Evolutionary conservation across 257 asterid species (phyloP).

Genomic region (Nicotiana obtusifolia): DNA sequence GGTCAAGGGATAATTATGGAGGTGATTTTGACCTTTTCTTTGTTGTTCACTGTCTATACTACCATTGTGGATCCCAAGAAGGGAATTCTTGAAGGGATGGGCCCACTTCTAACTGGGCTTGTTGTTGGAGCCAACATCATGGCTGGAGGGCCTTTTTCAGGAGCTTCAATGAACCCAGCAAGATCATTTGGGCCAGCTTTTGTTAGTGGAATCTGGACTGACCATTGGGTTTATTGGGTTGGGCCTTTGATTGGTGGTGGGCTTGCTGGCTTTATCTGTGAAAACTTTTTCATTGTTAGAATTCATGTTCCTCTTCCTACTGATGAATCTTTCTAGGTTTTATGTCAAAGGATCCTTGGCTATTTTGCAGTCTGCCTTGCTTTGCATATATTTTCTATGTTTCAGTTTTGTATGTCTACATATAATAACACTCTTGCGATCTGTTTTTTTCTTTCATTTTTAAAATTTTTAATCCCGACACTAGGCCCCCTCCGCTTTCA

Average conservation of each 20-base stretch:
- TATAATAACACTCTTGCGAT: neutral
- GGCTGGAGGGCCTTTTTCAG: slow-evolving; percentile 94
- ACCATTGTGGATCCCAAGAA: slow-evolving; percentile 94
- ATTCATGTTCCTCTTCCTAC: slow-evolving; percentile 45
- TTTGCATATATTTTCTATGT: neutral
- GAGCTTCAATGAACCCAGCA: slow-evolving; percentile 96
- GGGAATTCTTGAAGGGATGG: slow-evolving; percentile 71
- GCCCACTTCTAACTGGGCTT: slow-evolving; percentile 82
- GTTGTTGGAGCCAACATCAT: slow-evolving; percentile 86
- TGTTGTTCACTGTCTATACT: slow-evolving; percentile 77
- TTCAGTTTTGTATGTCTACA: neutral
- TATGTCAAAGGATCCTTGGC: neutral
- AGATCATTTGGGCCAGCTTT: slow-evolving; percentile 90
- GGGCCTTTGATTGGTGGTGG: slow-evolving; percentile 96
- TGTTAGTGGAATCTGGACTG: slow-evolving; percentile 82
- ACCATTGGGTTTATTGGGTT: slow-evolving; percentile 92
- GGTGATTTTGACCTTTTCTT: slow-evolving; percentile 69
- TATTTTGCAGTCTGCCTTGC: neutral
- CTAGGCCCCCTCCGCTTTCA: too few species aligned
- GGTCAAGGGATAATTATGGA: slow-evolving; percentile 79
- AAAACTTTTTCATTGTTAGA: slow-evolving; percentile 65
- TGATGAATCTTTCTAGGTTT: slow-evolving; percentile 35
- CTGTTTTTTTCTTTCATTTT: too few species aligned
- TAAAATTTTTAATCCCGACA: too few species aligned
- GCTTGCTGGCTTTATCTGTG: slow-evolving; percentile 69